Evolutionary conservation across 2,329 filamentous ascomycete genomes (phyloP), one percentile per base, ranked within the genome.

Genomic region (Nakataea oryzae): DNA sequence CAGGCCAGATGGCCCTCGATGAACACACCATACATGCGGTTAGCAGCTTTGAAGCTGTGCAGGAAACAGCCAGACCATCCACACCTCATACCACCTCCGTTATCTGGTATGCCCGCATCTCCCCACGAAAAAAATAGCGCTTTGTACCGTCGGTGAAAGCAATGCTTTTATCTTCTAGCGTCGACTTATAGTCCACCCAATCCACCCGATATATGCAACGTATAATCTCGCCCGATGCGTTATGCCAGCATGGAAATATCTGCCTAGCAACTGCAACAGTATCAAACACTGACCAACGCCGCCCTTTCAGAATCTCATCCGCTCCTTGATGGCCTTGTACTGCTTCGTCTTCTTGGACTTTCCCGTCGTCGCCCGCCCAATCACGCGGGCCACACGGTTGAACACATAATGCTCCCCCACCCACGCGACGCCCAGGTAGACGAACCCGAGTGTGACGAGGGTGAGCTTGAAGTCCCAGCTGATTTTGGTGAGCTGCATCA

Each of bases 401-500:
- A 97, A 88, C 5, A 95, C 54, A 62, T 84, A 82, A 62, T 82
- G 81, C 75, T 99, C 93, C 3, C 85, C 84, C 8, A 82, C 69
- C 83, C 88, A 96, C 1, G 90, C 86, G 21, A 87, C 66, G 0
- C 75, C 74, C 62, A 97, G 85, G 63, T 90, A 92, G 0, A 81
- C 79, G 12, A 86, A 62, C 0, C 91, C 93, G 8, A 97, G 74
- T 0, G 77, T 76, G 3, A 97, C 70, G 50, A 97, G 76, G 69
- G 90, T 89, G 14, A 86, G 61, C 70, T 89, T 87, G 74, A 96
- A 99, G 60, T 81, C 78, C 67, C 78, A 76, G 50, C 86, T 86
- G 79, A 96, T 87, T 60, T 79, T 80, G 0, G 92, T 97, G 64
- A 99, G 77, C 72, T 97, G 86, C 93, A 99, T 99, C 57, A 92